phyloP scores from a whole-genome alignment of 345 rosid species.

The Eutrema japonicum region DNA sequence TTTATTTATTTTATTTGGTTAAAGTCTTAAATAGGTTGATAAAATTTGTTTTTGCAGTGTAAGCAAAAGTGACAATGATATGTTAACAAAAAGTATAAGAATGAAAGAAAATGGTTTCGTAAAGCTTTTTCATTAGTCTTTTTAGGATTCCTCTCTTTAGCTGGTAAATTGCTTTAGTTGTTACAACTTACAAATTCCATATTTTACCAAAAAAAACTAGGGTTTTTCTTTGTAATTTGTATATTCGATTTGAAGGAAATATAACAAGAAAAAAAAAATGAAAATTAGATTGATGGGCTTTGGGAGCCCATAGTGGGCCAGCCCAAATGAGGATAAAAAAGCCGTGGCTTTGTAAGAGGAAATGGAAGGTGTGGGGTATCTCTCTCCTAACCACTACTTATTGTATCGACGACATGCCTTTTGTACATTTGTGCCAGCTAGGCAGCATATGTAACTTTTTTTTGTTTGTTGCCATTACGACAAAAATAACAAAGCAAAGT shows the following conservation, averaged over 20 bases:
- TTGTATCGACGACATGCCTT: slow-evolving; percentile 33
- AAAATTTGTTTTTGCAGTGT: slow-evolving; percentile 8
- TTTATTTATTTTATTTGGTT: slow-evolving; percentile 26
- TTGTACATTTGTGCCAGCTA: slow-evolving; percentile 4
- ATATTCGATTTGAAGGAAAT: neutral
- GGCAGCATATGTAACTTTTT: slow-evolving; percentile 21
- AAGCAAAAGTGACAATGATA: slow-evolving; percentile 41
- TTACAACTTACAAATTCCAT: no score
- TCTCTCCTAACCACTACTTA: slow-evolving; percentile 43
- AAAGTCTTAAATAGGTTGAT: slow-evolving; percentile 5
- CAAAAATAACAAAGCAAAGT: slow-evolving; percentile 10
- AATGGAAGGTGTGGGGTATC: slow-evolving; percentile 41
- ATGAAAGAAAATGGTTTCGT: slow-evolving; percentile 11
- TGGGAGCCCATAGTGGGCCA: slow-evolving; percentile 38
- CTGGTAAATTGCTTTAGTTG: no score
- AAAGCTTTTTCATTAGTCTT: slow-evolving; percentile 17
- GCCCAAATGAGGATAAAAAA: neutral
- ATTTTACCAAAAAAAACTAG: neutral
- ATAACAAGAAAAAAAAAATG: neutral
- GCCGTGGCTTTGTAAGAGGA: slow-evolving; percentile 13
- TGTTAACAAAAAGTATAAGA: slow-evolving; percentile 10
- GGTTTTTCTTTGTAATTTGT: neutral
- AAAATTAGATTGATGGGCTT: slow-evolving; percentile 7
- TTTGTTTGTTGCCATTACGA: slow-evolving; percentile 30
- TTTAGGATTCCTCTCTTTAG: no score